Evolutionary conservation across 2,329 filamentous ascomycete genomes (phyloP), one percentile per base, ranked within the genome.

Genomic region (Cytospora chrysosperma): DNA sequence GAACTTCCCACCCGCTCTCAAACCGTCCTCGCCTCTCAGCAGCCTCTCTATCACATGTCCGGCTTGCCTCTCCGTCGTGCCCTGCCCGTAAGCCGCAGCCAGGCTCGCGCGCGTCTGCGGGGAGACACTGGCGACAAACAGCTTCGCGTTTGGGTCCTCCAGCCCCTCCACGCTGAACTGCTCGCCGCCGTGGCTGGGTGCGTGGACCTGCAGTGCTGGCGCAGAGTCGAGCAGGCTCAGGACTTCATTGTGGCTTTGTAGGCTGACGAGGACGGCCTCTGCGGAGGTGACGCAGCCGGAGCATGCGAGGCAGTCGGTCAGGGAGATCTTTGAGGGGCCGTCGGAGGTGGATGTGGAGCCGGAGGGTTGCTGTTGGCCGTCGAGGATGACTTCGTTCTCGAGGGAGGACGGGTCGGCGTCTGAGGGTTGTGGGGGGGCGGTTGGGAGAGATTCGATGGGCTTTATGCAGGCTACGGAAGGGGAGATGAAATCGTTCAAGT

Each of bases 391-490:
- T 85, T 98, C 93, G 77, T 93, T 90, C 69, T 85, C 82, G 72
- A 81, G 76, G 67, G 72, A 63, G 55, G 71, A 67, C 67, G 71
- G 67, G 64, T 64, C 52, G 58, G 21, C 43, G 43, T 47, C 43
- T 47, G 43, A 47, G 43, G 43, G 10, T 47, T 79, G 75, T 27
- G 84, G 76, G 37, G 84, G 78, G 68, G 84, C 82, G 56, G 83
- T 77, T 2, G 95, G 94, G 17, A 99, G 85, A 2, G 92, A 96
- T 76, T 99, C 95, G 74, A 99, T 85, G 30, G 95, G 95, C 74
- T 99, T 98, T 77, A 99, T 98, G 79, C 95, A 99, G 67, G 95
- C 95, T 72, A 99, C 93, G 67, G 94, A 93, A 17, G 95, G 95
- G 63, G 91, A 95, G 75, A 99, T 99, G 80, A 99, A 99, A 82